Percentiles rank a stretch among this genome's conserved stretches.
phyloP scores from a whole-genome alignment of 2,329 filamentous ascomycete genomes.

The Talaromyces sp. region DNA sequence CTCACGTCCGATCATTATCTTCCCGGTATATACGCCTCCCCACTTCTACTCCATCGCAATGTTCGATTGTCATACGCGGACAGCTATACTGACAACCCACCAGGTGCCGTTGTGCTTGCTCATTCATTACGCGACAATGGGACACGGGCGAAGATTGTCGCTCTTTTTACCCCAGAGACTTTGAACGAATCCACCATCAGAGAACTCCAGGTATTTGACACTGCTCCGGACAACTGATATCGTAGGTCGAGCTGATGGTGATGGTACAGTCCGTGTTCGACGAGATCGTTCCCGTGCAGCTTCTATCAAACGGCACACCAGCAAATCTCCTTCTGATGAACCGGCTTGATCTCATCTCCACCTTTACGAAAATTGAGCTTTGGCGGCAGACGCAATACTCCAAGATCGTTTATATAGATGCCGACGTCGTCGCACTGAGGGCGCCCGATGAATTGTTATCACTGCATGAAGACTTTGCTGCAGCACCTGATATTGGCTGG shows the following conservation, averaged over 20 bases:
- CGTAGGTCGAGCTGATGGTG: slow-evolving; percentile 17
- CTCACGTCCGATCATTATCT: slow-evolving; percentile 89
- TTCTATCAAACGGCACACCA: slow-evolving; percentile 69
- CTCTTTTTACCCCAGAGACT: slow-evolving; percentile 74
- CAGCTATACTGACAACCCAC: slow-evolving; percentile 10
- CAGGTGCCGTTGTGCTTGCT: slow-evolving; percentile 86
- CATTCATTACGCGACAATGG: slow-evolving; percentile 91
- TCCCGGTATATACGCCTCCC: slow-evolving; percentile 58
- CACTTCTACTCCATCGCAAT: background rate
- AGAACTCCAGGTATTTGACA: slow-evolving; percentile 62
- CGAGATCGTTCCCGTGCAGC: slow-evolving; percentile 77
- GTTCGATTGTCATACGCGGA: background rate
- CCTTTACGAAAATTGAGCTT: slow-evolving; percentile 93
- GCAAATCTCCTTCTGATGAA: slow-evolving; percentile 89
- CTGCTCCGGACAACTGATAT: slow-evolving; percentile 4
- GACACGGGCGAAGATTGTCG: slow-evolving; percentile 77
- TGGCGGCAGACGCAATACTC: slow-evolving; percentile 89
- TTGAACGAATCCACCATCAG: slow-evolving; percentile 69
- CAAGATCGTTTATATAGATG: slow-evolving; percentile 91
- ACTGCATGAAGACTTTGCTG: slow-evolving; percentile 55
- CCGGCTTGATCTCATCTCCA: slow-evolving; percentile 79
- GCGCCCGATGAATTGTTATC: slow-evolving; percentile 91
- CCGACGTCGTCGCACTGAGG: slow-evolving; percentile 84
- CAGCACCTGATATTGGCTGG: slow-evolving; percentile 94
- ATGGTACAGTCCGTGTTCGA: slow-evolving; percentile 69